phyloP scores from a whole-genome alignment of 208 protist species.

The Trypanosoma avium region DNA sequence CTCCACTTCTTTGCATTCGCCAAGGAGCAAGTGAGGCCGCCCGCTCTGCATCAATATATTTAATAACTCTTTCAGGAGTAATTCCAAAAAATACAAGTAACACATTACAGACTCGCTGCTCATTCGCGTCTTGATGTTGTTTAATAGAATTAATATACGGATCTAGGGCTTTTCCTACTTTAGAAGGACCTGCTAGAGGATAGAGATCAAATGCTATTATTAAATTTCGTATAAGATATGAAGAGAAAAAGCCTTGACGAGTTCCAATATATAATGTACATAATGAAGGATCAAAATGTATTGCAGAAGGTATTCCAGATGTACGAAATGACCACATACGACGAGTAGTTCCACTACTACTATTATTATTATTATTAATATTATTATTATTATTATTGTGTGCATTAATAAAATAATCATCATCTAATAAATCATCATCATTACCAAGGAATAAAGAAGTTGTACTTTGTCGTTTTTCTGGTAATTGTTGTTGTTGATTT shows the following conservation, averaged over 20 bases:
- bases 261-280: conserved; percentile 71
- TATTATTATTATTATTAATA: not conserved
- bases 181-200: conserved; percentile 26
- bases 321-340: conserved; percentile 31
- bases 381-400: not conserved
- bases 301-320: conserved; percentile 37
- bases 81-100: conserved; percentile 49
- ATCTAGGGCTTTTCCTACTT: conserved; percentile 15
- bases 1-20: not conserved
- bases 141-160: conserved; percentile 36
- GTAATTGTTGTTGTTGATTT: not conserved
- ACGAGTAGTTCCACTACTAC: not conserved
- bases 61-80: conserved; percentile 30
- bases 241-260: conserved; percentile 61
- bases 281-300: conserved; percentile 64
- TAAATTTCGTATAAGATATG: conserved; percentile 69
- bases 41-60: conserved; percentile 13
- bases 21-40: not conserved
- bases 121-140: conserved; percentile 29
- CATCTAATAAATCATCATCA: no score
- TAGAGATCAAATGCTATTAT: conserved; percentile 60
- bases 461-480: not conserved
- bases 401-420: not conserved
- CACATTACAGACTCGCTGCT: conserved; percentile 42
- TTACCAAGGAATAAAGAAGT: no score